A percentile compares a stretch with the other conserved stretches of the same genome.
phyloP scores from a whole-genome alignment of 1,139 yeast species.

The Candida mesenterica region DNA sequence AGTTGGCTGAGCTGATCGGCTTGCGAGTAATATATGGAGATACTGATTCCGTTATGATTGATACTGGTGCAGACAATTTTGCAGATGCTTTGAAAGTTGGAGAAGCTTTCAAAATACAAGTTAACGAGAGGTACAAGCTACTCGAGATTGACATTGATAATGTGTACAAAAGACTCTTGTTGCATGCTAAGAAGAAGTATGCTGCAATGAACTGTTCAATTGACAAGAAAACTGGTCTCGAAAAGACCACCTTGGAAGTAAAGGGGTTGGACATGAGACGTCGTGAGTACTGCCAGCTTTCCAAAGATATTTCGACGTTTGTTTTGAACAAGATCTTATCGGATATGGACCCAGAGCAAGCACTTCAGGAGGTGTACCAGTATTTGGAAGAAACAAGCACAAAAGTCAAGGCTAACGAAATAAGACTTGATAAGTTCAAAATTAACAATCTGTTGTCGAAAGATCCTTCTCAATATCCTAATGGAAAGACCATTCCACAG shows the following conservation, averaged over 20 bases:
- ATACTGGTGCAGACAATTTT: slow-evolving; percentile 72
- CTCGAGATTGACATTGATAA: slow-evolving; percentile 95
- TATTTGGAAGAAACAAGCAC: slow-evolving; percentile 62
- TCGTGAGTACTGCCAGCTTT: slow-evolving; percentile 91
- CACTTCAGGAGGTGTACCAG: slow-evolving; percentile 69
- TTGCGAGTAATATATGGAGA: slow-evolving; percentile 95
- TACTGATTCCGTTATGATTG: slow-evolving; percentile 99
- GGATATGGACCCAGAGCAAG: slow-evolving; percentile 74
- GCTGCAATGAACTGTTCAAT: slow-evolving; percentile 77
- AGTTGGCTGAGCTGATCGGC: slow-evolving; percentile 81
- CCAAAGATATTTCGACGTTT: slow-evolving; percentile 81
- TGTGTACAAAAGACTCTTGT: slow-evolving; percentile 76
- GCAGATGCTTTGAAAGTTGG: slow-evolving; percentile 82
- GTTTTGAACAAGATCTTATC: slow-evolving; percentile 72
- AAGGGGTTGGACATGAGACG: slow-evolving; percentile 97
- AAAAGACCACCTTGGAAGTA: slow-evolving; percentile 65
- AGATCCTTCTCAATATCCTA: slow-evolving; percentile 72
- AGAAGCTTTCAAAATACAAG: slow-evolving; percentile 75
- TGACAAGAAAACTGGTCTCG: slow-evolving; percentile 50
- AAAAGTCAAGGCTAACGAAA: slow-evolving; percentile 59
- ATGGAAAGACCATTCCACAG: slow-evolving; percentile 84
- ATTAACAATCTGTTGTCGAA: slow-evolving; percentile 75
- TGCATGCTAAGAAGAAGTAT: slow-evolving; percentile 97
- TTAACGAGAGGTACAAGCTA: slow-evolving; percentile 82
- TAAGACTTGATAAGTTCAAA: slow-evolving; percentile 63